phyloP scores from a whole-genome alignment of 108 stramenopile genomes.

The Parietichytrium sp. region DNA sequence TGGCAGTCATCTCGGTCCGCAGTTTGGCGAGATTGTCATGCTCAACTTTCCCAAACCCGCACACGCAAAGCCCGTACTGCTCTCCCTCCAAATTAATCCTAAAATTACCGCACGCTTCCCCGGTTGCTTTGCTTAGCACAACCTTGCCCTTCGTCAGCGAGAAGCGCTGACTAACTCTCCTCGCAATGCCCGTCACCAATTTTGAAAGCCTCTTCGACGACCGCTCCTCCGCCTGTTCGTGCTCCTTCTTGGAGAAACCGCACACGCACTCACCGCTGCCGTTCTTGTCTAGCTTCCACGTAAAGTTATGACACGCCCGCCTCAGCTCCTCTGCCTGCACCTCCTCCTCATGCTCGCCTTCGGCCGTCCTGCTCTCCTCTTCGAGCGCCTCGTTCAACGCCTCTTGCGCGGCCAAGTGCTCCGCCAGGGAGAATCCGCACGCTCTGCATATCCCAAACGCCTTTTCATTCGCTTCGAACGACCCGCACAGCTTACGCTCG shows the following conservation, averaged over 20 bases:
- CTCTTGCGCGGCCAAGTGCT: background rate
- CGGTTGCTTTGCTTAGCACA: background rate
- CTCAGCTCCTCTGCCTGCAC: background rate
- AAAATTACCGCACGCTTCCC: constrained; percentile 14
- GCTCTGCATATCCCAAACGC: background rate
- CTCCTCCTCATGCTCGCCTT: background rate
- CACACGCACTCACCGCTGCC: background rate
- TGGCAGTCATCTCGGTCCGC: background rate
- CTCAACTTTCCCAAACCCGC: constrained; percentile 5
- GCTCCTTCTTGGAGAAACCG: constrained; percentile 28
- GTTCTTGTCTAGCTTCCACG: background rate
- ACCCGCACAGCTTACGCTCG: no score
- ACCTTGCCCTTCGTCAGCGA: no score
- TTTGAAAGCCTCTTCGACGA: background rate
- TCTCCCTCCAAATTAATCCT: background rate
- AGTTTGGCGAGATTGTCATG: background rate
- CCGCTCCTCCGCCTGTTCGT: background rate
- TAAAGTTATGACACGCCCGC: constrained; percentile 30
- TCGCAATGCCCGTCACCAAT: background rate
- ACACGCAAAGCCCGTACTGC: constrained; percentile 27
- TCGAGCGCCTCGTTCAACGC: no score
- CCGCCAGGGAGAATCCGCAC: constrained; percentile 15
- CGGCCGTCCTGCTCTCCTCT: background rate
- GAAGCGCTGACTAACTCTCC: background rate
- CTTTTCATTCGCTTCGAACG: background rate